Percentiles rank a stretch among this genome's conserved stretches.
Evolutionary conservation across 2,329 filamentous ascomycete genomes (phyloP).

Genomic region (Monilinia polystroma): DNA sequence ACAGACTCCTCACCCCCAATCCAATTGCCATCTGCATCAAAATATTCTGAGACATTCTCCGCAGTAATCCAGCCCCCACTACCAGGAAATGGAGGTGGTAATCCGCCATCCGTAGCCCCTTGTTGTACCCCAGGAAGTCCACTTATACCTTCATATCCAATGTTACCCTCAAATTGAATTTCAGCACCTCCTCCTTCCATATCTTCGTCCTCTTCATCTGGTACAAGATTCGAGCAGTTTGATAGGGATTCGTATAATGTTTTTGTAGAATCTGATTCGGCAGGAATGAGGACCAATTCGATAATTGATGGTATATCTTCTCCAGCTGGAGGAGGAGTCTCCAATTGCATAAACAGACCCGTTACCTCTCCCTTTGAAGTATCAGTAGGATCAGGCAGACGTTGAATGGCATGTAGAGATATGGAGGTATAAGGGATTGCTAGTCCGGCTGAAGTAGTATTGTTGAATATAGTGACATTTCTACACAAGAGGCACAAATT

Average conservation of each 20-base stretch:
- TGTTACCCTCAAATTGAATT: conserved; percentile 55
- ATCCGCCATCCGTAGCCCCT: conserved; percentile 49
- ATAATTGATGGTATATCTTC: conserved; percentile 65
- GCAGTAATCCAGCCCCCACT: conserved; percentile 85
- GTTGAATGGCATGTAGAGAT: conserved; percentile 72
- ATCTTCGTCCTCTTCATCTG: conserved; percentile 59
- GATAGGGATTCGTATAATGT: conserved; percentile 64
- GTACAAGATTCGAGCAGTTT: conserved; percentile 72
- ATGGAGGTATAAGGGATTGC: conserved; percentile 73
- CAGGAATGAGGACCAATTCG: conserved; percentile 65
- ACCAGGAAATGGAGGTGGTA: conserved; percentile 69
- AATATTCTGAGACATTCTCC: conserved; percentile 83
- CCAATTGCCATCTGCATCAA: conserved; percentile 80
- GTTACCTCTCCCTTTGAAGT: conserved; percentile 43
- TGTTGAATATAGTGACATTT: conserved; percentile 64
- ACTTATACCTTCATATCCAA: conserved; percentile 54
- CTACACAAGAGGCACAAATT: conserved; percentile 38
- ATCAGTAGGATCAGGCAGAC: conserved; percentile 45
- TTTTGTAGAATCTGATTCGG: conserved; percentile 33
- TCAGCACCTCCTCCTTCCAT: conserved; percentile 48
- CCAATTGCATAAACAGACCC: conserved; percentile 66
- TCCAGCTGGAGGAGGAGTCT: conserved; percentile 54
- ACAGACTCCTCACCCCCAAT: conserved; percentile 47
- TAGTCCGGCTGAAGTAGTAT: conserved; percentile 56
- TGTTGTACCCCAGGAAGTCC: conserved; percentile 56